Conservation (phyloP, 2,329 filamentous ascomycete species). For the Tolypocladium tropicale region DNA sequence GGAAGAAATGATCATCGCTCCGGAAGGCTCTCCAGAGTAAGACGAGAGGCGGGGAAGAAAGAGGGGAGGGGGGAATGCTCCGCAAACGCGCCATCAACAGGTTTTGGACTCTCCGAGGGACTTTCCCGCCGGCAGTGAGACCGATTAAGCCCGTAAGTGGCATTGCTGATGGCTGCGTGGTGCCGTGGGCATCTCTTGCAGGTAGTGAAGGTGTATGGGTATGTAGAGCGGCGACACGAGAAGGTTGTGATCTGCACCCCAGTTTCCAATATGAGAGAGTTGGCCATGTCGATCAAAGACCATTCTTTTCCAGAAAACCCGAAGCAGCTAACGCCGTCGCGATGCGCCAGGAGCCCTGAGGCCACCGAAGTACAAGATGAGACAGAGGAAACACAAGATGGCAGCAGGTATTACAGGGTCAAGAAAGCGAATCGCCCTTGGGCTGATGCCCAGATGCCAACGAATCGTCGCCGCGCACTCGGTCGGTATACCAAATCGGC, state of each 20-base stretch:
- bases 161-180: neutral
- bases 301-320: conserved; percentile 1
- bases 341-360: conserved; percentile 1
- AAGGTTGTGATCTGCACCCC: neutral
- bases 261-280: neutral
- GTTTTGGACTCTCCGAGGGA: neutral
- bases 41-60: too few species aligned
- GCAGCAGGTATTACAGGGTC: neutral
- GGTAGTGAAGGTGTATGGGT: neutral
- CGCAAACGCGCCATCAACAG: neutral
- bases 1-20: neutral
- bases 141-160: neutral
- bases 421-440: neutral
- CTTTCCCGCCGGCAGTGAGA: too few species aligned
- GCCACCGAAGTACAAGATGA: neutral
- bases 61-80: neutral
- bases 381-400: neutral
- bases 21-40: neutral
- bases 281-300: neutral
- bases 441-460: neutral
- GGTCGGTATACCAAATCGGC: neutral
- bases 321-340: conserved; percentile 5
- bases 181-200: neutral
- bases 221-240: neutral
- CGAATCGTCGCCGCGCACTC: neutral